Evolutionary conservation across 257 asterid species (phyloP).

Genomic region (Ocimum tenuiflorum): DNA sequence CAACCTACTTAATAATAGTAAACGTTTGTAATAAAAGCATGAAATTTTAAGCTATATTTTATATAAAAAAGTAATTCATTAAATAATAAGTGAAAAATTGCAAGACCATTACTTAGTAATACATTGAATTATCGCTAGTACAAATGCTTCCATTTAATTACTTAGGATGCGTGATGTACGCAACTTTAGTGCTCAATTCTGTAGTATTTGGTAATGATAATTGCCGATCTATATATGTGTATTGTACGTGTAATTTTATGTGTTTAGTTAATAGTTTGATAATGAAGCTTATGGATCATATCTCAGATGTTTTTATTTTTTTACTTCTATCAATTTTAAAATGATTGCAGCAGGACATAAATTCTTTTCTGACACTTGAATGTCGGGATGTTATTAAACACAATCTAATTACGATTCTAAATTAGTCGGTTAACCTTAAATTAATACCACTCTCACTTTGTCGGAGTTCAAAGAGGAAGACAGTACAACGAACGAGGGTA

Average conservation of each 20-base stretch:
- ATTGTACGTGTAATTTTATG: neutral
- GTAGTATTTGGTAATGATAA: neutral
- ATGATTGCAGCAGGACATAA: neutral
- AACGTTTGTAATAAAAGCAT: no score
- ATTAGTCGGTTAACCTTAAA: conserved; percentile 14
- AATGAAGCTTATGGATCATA: neutral
- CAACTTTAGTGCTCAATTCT: neutral
- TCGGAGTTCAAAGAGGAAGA: neutral
- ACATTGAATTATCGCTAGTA: no score
- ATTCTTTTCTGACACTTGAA: conserved; percentile 4
- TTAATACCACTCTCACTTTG: neutral
- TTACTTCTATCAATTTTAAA: no score
- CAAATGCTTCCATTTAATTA: neutral
- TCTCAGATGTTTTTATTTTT: neutral
- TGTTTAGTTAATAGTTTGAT: neutral
- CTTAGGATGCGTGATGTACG: neutral
- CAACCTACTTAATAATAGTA: no score
- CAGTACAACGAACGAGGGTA: conserved; percentile 18
- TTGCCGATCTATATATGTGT: neutral
- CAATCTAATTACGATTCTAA: neutral
- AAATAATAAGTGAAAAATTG: no score
- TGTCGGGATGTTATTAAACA: neutral
- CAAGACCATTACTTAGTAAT: no score
- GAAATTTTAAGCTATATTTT: no score
- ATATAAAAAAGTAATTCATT: no score